phyloP scores from a whole-genome alignment of 345 rosid species.

The Garcia nutans region DNA sequence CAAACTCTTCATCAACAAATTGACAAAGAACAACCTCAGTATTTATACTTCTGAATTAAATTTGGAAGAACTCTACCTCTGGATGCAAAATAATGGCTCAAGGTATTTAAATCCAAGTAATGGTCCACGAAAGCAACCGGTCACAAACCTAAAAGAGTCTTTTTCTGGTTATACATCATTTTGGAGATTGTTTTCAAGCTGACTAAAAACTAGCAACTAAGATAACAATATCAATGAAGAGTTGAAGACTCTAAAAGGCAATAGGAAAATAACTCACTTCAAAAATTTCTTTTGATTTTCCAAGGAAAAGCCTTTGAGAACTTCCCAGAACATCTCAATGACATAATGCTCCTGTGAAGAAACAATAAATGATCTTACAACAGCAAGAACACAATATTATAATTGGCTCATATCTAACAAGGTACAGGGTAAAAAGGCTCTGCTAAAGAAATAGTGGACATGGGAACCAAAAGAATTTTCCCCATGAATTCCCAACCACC shows the following conservation, averaged over 20 bases:
- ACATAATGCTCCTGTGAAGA: constrained; percentile 84
- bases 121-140: constrained; percentile 97
- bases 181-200: constrained; percentile 4
- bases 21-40: background rate
- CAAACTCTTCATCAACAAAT: background rate
- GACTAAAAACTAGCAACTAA: constrained; percentile 8
- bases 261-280: constrained; percentile 53
- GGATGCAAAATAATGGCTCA: constrained; percentile 92
- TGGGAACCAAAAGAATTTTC: background rate
- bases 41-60: constrained; percentile 23
- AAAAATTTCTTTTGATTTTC: constrained; percentile 87
- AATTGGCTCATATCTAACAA: no score
- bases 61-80: constrained; percentile 51
- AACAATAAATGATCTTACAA: background rate
- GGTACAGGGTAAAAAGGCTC: background rate
- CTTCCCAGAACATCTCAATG: constrained; percentile 96
- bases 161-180: constrained; percentile 14
- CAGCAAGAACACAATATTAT: background rate
- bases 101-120: constrained; percentile 87
- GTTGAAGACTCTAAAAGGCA: background rate
- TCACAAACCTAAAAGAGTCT: constrained; percentile 67
- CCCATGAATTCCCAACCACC: no score
- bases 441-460: background rate
- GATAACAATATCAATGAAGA: constrained; percentile 5
- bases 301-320: constrained; percentile 77